Percentiles rank a stretch among this genome's conserved stretches.
These are phyloP conservation scores for Dictyostelium firmibasis DNA, from an alignment of 78 protist species.

Conservation along the genomic window DNA sequence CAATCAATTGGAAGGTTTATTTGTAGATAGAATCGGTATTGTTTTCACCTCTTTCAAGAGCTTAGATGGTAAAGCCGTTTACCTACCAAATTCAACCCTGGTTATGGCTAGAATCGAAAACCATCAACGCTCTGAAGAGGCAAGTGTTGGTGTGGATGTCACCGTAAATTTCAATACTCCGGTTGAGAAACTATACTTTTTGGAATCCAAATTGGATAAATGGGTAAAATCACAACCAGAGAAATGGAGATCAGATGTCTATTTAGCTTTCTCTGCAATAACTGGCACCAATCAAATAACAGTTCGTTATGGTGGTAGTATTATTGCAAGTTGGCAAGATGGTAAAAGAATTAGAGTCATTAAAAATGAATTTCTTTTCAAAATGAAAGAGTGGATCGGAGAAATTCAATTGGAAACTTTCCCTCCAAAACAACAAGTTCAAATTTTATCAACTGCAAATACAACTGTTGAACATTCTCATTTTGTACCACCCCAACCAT, in stretches of 20 bases:
- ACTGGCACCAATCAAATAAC: conserved; percentile 38
- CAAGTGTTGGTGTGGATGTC: conserved; percentile 35
- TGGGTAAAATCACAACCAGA: conserved; percentile 68
- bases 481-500: background rate
- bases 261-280: background rate
- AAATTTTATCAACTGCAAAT: background rate
- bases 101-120: conserved; percentile 28
- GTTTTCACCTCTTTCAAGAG: conserved; percentile 45
- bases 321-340: conserved; percentile 72
- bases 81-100: conserved; percentile 20
- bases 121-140: conserved; percentile 73
- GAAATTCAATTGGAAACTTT: conserved; percentile 30
- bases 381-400: conserved; percentile 67
- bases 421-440: conserved; percentile 40
- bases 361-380: conserved; percentile 53
- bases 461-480: background rate
- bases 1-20: background rate
- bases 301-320: conserved; percentile 35
- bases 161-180: conserved; percentile 52
- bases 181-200: conserved; percentile 33
- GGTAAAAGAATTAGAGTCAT: conserved; percentile 31
- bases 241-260: conserved; percentile 50
- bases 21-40: conserved; percentile 70
- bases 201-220: conserved; percentile 60
- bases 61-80: conserved; percentile 71